A percentile compares a stretch with the other conserved stretches of the same genome.
phyloP scores from a whole-genome alignment of 2,329 filamentous ascomycete genomes.

The Aspergillus sp. region DNA sequence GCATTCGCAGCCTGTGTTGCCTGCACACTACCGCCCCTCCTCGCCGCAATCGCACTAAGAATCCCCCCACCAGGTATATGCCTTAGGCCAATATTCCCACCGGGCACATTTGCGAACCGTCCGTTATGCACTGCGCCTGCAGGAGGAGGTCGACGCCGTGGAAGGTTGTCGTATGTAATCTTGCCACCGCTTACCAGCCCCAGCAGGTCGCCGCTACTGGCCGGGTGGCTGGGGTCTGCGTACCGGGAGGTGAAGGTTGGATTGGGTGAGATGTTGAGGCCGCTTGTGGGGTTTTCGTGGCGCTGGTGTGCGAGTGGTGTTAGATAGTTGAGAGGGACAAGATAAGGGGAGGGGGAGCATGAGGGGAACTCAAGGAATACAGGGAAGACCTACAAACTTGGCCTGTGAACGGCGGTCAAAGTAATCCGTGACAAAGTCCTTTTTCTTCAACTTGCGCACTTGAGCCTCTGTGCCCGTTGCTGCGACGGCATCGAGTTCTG shows the following conservation, averaged over 20 bases:
- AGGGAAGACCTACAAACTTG: constrained; percentile 42
- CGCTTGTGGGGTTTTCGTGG: constrained; percentile 47
- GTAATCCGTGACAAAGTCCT: constrained; percentile 52
- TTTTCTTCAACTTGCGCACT: constrained; percentile 19
- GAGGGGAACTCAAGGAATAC: neutral
- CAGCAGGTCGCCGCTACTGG: constrained; percentile 54
- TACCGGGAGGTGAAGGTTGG: constrained; percentile 53
- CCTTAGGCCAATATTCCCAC: neutral
- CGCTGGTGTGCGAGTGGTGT: constrained; percentile 23
- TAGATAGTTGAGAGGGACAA: neutral
- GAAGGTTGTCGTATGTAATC: constrained; percentile 26
- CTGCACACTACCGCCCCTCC: neutral
- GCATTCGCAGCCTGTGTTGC: too few relatives aligned
- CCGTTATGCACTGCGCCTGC: neutral
- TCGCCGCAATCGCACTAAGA: neutral
- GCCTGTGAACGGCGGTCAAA: constrained; percentile 55
- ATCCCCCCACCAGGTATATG: neutral
- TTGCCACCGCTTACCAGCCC: constrained; percentile 53
- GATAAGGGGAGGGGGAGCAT: neutral
- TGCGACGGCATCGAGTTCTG: constrained; percentile 43
- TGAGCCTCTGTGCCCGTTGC: neutral
- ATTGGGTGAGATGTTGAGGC: constrained; percentile 38
- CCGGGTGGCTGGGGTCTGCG: constrained; percentile 57
- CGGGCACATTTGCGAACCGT: neutral
- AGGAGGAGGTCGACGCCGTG: too few relatives aligned